A percentile compares a stretch with the other conserved stretches of the same genome.
phyloP scores from a whole-genome alignment of 179 eudicot species.

The Gypsophila paniculata region DNA sequence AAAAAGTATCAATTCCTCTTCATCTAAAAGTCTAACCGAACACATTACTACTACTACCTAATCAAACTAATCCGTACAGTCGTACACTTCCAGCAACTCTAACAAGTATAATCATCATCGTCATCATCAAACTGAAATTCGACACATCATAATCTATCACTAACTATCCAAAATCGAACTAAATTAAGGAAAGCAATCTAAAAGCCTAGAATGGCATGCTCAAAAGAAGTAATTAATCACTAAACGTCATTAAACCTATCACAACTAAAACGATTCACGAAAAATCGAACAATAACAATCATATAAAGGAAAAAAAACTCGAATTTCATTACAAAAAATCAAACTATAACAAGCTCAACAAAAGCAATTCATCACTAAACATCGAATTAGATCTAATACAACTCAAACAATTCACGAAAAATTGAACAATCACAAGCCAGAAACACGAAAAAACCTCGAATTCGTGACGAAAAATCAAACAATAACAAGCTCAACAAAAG shows the following conservation, averaged over 20 bases:
- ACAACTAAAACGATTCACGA: no score
- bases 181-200: not conserved
- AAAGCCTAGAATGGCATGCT: not conserved
- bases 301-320: no score
- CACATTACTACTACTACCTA: not conserved
- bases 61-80: no score
- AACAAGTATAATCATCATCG: conserved; percentile 1
- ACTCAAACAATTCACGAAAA: no score
- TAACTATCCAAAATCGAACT: not conserved
- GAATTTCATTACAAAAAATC: no score
- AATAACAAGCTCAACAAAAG: not conserved
- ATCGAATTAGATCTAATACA: no score
- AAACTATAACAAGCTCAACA: no score
- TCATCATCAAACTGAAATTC: not conserved
- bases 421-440: no score
- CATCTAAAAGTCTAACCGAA: not conserved
- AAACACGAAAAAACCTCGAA: no score
- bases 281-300: no score
- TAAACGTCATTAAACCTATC: not conserved
- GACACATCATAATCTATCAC: not conserved
- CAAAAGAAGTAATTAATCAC: not conserved
- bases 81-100: not conserved
- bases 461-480: no score
- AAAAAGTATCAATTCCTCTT: not conserved
- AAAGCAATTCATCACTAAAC: no score